A percentile compares a stretch with the other conserved stretches of the same genome.
Conservation (phyloP, 148 eudicot genomes). For the Linanthus parryae region DNA sequence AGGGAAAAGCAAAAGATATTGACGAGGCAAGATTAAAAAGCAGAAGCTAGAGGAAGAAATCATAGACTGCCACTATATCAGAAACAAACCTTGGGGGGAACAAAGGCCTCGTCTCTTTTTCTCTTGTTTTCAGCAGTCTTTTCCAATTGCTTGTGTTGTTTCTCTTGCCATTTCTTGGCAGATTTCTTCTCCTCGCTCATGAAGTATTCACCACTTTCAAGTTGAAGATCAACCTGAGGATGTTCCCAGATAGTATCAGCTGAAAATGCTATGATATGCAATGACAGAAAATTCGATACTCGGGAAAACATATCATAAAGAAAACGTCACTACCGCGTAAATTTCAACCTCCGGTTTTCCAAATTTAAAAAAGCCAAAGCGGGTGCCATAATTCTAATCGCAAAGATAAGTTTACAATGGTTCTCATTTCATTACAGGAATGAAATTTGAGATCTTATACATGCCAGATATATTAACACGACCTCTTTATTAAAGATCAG, state of each 20-base stretch:
- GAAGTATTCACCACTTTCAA: slow-evolving; percentile 91
- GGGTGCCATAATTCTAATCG: too few relatives aligned
- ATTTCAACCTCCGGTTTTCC: background rate
- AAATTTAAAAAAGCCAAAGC: too few relatives aligned
- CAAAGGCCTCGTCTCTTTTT: slow-evolving; percentile 64
- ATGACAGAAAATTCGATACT: background rate
- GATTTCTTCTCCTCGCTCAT: slow-evolving; percentile 70
- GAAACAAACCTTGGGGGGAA: slow-evolving; percentile 72
- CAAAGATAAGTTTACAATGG: too few relatives aligned
- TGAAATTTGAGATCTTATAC: too few relatives aligned
- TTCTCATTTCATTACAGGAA: too few relatives aligned
- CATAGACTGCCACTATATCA: background rate
- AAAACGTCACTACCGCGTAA: background rate
- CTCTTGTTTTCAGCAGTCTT: slow-evolving; percentile 75
- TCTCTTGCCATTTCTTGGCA: slow-evolving; percentile 81
- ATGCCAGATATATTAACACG: too few relatives aligned
- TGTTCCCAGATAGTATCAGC: background rate
- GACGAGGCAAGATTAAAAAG: background rate
- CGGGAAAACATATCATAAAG: background rate
- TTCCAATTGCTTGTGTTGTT: slow-evolving; percentile 71
- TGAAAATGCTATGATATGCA: background rate
- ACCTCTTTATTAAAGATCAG: too few relatives aligned
- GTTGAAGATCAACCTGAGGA: slow-evolving; percentile 63
- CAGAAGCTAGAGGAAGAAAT: background rate
- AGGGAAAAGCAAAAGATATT: background rate